These are phyloP conservation scores for Boletus coccyginus DNA, from an alignment of 768 basidiomycete species.

Conservation along the genomic window DNA sequence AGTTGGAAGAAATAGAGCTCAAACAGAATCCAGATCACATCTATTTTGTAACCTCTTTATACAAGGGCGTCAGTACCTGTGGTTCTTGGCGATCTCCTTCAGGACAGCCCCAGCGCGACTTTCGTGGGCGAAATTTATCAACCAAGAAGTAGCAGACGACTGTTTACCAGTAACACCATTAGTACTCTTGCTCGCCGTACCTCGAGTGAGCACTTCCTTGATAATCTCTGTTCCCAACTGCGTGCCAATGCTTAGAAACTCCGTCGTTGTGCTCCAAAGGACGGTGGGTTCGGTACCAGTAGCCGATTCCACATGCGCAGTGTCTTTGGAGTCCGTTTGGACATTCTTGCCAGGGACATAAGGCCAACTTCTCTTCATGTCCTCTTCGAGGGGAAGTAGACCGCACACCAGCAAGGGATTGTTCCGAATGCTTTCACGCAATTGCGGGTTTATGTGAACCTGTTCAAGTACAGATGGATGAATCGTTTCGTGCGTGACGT, in stretches of 20 bases:
- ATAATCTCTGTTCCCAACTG: constrained; percentile 20
- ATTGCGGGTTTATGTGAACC: constrained; percentile 28
- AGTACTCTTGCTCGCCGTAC: constrained; percentile 8
- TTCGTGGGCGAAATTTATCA: constrained; percentile 24
- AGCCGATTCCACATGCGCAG: constrained; percentile 4
- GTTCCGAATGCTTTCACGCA: constrained; percentile 36
- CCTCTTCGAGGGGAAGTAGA: constrained; percentile 52
- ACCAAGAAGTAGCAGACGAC: constrained; percentile 21
- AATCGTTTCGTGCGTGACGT: constrained; percentile 55
- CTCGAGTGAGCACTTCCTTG: constrained; percentile 19
- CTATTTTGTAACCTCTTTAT: background rate
- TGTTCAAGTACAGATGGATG: constrained; percentile 60
- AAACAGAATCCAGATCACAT: background rate
- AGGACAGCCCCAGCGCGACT: constrained; percentile 23
- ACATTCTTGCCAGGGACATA: constrained; percentile 30
- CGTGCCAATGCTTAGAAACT: constrained; percentile 10
- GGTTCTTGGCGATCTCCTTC: constrained; percentile 13
- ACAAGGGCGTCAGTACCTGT: background rate
- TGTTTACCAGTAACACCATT: constrained; percentile 7
- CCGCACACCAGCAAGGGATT: constrained; percentile 43
- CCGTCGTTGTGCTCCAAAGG: constrained; percentile 19
- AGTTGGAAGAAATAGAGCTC: background rate
- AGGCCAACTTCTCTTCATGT: constrained; percentile 48
- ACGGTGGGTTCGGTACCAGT: constrained; percentile 1
- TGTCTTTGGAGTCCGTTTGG: constrained; percentile 7